These are phyloP conservation scores for Eimeria acervulina DNA, from an alignment of 169 alveolate species.

Conservation along the genomic window DNA sequence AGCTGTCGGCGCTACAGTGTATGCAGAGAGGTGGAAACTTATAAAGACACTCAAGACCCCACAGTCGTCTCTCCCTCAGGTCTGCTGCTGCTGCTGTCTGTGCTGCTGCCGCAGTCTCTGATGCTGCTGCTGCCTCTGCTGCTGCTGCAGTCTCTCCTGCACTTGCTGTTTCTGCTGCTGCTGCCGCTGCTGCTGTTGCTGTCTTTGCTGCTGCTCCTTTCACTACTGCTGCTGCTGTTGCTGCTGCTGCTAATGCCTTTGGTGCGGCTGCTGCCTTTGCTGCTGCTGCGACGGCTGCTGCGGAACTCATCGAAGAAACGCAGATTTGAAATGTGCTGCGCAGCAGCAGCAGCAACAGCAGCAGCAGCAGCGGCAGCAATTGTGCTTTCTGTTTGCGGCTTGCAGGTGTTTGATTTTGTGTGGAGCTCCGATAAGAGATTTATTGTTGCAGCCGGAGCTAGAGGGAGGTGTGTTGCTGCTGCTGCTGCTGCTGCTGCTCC, in stretches of 20 bases:
- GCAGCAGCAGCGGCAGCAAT: slow-evolving; percentile 58
- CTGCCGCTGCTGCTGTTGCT: slow-evolving; percentile 41
- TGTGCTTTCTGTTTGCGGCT: neutral
- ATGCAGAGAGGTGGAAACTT: slow-evolving; percentile 20
- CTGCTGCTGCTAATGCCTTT: neutral
- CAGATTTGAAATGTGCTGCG: neutral
- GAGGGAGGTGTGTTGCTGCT: slow-evolving; percentile 45
- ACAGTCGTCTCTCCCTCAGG: slow-evolving; percentile 22
- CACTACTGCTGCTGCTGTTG: slow-evolving; percentile 22
- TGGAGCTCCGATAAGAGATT: slow-evolving; percentile 50
- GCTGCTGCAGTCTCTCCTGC: slow-evolving; percentile 15
- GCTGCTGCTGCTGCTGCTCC: slow-evolving; percentile 15
- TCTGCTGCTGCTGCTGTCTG: neutral
- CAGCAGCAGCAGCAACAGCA: neutral
- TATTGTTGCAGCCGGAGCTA: slow-evolving; percentile 30
- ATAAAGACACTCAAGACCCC: slow-evolving; percentile 23
- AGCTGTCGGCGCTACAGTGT: slow-evolving; percentile 33
- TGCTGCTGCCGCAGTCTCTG: slow-evolving; percentile 36
- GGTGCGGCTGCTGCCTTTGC: too few species aligned
- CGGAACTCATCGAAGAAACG: neutral
- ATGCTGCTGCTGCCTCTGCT: slow-evolving; percentile 9
- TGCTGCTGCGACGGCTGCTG: slow-evolving; percentile 21
- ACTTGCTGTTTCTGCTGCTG: slow-evolving; percentile 34
- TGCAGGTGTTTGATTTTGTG: slow-evolving; percentile 21
- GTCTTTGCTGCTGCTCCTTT: too few species aligned